phyloP scores from a whole-genome alignment of 805 yeast genomes.

The Saturnispora galanensis region DNA sequence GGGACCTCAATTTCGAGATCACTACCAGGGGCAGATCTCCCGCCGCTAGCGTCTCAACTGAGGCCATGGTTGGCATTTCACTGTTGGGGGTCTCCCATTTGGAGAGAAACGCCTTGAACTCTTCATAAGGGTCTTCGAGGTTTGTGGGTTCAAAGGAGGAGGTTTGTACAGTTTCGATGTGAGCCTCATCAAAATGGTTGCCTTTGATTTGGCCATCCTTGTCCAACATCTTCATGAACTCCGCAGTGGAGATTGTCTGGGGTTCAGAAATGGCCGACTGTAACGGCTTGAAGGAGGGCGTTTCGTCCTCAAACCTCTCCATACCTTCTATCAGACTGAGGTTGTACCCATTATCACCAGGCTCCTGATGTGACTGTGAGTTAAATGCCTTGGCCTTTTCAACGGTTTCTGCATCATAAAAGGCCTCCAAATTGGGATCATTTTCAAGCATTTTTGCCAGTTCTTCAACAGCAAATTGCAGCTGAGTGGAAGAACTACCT shows the following conservation, averaged over 20 bases:
- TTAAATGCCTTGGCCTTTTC: not conserved
- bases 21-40: constrained; percentile 40
- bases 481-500: not conserved
- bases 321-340: constrained; percentile 6
- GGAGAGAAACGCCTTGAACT: constrained; percentile 1
- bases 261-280: constrained; percentile 11
- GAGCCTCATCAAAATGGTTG: not conserved
- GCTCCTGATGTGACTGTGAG: not conserved
- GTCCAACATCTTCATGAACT: constrained; percentile 12
- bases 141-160: not conserved
- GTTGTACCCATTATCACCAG: constrained; percentile 17
- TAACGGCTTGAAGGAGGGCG: not conserved
- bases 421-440: constrained; percentile 24
- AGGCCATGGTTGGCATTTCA: not conserved
- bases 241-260: constrained; percentile 17
- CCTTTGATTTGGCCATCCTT: constrained; percentile 5
- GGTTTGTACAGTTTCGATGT: not conserved
- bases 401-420: constrained; percentile 13
- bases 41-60: constrained; percentile 12
- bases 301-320: constrained; percentile 1
- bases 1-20: constrained; percentile 50
- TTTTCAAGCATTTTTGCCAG: constrained; percentile 18
- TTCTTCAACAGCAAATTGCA: constrained; percentile 4
- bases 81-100: not conserved
- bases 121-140: not conserved